Base-by-base conservation (phyloP, 805 yeast species). In the Monosporozyma solicola region DNA sequence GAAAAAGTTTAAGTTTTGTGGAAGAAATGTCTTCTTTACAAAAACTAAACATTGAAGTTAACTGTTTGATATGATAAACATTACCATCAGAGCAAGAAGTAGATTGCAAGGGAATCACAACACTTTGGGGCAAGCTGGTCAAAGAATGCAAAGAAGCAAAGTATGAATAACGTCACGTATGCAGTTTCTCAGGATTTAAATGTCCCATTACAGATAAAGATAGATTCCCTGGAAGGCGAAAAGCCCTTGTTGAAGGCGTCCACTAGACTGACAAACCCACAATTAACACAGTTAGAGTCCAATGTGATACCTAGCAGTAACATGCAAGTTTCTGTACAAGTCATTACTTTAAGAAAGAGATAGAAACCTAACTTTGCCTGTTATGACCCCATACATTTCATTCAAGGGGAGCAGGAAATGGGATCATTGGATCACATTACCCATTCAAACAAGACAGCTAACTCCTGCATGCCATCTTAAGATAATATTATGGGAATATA, bases 391-490 rank as follows among this genome's bases (percentile, higher is more conserved):
- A 1, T 79, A 78, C 56, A 74, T 74, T 32, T 73, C 80, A 2
- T 77, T 78, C 56, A 72, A 73, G 54, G 61, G 59, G 32, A 53
- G 68, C 33, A 78, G 77, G 62, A 77, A 65, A 48, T 88, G 94
- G 91, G 78, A 84, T 59, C 80, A 82, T 55, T 84, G 89, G 85
- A 67, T 88, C 22, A 76, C 78, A 47, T 66, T 94, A 48, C 92
- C 97, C 0, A 77, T 91, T 2, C 74, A 76, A 51, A 80, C 86
- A 57, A 78, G 79, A 51, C 94, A 89, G 61, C 66, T 92, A n/a
- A 84, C 87, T 2, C 64, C 81, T 39, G 77, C 79, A 43, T 69
- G 94, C 4, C 77, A 74, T 56, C 65, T 91, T 16, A 77, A 77
- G 51, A 72, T 94, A 25, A 74, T 78, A 2, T 58, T 90, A 2